Conservation (phyloP, 164 flowering plant genomes). For the Saururus chinensis region DNA sequence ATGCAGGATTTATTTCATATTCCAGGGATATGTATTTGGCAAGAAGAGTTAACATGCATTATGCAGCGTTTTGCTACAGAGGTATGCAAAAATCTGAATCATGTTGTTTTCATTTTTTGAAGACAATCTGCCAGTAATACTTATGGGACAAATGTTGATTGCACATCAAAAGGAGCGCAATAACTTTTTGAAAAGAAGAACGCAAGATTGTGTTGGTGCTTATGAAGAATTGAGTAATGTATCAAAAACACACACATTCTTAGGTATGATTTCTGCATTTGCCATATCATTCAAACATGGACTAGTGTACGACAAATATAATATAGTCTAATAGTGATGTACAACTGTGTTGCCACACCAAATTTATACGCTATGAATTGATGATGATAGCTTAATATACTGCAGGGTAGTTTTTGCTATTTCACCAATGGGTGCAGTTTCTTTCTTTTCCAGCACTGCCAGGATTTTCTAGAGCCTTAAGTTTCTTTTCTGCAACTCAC, state of each 20-base stretch:
- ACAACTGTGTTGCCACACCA: too few relatives aligned
- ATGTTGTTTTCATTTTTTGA: background rate
- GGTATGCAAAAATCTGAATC: conserved; percentile 4
- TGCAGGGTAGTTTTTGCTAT: too few relatives aligned
- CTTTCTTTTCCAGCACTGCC: too few relatives aligned
- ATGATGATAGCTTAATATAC: too few relatives aligned
- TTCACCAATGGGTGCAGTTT: too few relatives aligned
- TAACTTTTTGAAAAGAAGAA: conserved; percentile 9
- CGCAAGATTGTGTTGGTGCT: conserved; percentile 4
- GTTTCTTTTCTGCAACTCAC: too few relatives aligned
- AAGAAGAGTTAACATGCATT: conserved; percentile 16
- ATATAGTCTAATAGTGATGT: too few relatives aligned
- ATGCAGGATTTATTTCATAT: conserved; percentile 21
- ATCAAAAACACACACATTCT: conserved; percentile 18
- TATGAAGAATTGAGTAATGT: conserved; percentile 9
- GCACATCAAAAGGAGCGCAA: conserved; percentile 9
- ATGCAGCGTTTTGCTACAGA: conserved; percentile 12
- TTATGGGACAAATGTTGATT: background rate
- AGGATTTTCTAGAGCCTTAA: too few relatives aligned
- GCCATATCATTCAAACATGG: too few relatives aligned
- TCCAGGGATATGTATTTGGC: conserved; percentile 14
- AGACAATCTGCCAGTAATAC: background rate
- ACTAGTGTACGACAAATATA: too few relatives aligned
- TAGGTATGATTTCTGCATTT: too few relatives aligned
- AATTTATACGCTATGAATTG: too few relatives aligned